These are phyloP conservation scores for Elymus sibiricus DNA, from an alignment of 176 grass and related monocot genomes.

Conservation along the genomic window DNA sequence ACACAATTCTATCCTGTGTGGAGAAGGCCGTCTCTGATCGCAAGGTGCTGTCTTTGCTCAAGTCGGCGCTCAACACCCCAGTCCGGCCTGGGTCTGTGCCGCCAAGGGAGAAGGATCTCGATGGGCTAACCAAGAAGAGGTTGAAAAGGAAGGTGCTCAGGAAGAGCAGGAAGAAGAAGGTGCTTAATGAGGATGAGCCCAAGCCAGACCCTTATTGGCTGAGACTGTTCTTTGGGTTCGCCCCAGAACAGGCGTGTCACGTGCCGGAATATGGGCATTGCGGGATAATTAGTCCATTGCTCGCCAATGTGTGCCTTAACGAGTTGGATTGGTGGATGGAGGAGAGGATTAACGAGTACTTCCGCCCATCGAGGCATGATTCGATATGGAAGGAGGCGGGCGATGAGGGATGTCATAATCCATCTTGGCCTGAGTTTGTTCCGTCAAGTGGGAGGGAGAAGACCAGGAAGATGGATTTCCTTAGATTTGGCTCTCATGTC, in stretches of 20 bases:
- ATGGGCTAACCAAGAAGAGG: constrained; percentile 66
- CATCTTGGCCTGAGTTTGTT: constrained; percentile 95
- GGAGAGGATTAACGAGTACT: constrained; percentile 72
- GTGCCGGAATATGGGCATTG: constrained; percentile 72
- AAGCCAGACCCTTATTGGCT: constrained; percentile 94
- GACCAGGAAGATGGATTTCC: constrained; percentile 85
- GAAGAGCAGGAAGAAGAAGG: constrained; percentile 87
- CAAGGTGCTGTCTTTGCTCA: constrained; percentile 77
- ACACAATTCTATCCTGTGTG: constrained; percentile 59
- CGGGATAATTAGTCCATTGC: constrained; percentile 82
- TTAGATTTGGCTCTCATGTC: constrained; percentile 74
- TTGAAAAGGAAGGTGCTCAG: constrained; percentile 89
- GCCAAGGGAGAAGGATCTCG: constrained; percentile 30
- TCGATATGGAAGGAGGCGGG: constrained; percentile 65
- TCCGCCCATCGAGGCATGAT: constrained; percentile 69
- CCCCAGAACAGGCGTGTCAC: constrained; percentile 54
- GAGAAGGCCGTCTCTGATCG: constrained; percentile 56
- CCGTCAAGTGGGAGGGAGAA: constrained; percentile 60
- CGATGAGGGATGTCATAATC: constrained; percentile 79
- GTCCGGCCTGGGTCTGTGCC: constrained; percentile 46
- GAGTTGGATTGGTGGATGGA: constrained; percentile 94
- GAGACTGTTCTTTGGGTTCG: constrained; percentile 79
- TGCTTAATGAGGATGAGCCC: constrained; percentile 79
- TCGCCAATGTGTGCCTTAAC: constrained; percentile 77
- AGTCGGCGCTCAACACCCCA: constrained; percentile 56